Conservation (phyloP, 2,329 filamentous ascomycete genomes). For the Fusarium stilboides region DNA sequence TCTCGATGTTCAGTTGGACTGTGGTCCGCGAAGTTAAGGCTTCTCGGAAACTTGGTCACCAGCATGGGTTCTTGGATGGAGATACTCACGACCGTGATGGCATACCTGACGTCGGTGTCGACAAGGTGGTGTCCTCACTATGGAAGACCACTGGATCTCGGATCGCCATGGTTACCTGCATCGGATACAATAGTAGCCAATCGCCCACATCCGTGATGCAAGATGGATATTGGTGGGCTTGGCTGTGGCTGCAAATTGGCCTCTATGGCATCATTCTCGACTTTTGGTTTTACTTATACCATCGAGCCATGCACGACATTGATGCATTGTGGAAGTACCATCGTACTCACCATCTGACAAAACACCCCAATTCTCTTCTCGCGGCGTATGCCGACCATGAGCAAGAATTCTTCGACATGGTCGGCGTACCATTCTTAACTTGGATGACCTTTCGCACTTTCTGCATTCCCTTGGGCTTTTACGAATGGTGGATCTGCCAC, state of each 20-base stretch:
- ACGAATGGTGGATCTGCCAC: constrained; percentile 40
- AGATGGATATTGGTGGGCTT: constrained; percentile 20
- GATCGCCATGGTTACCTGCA: constrained; percentile 17
- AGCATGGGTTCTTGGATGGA: constrained; percentile 23
- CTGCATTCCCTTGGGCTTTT: constrained; percentile 28
- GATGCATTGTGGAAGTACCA: constrained; percentile 35
- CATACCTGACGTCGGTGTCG: constrained; percentile 27
- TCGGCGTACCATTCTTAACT: constrained; percentile 29
- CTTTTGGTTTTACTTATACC: constrained; percentile 39
- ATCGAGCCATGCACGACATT: constrained; percentile 39
- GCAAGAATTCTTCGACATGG: constrained; percentile 41
- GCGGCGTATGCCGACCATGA: constrained; percentile 35
- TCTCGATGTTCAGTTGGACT: constrained; percentile 14
- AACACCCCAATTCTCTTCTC: constrained; percentile 33
- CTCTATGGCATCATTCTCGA: constrained; percentile 35
- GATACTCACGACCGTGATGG: constrained; percentile 31
- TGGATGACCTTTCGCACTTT: constrained; percentile 23
- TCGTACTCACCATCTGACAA: constrained; percentile 35
- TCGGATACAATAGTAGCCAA: constrained; percentile 15
- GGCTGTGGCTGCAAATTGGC: constrained; percentile 31
- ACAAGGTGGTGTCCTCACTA: constrained; percentile 23
- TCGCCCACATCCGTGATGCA: constrained; percentile 6
- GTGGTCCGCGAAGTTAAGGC: constrained; percentile 18
- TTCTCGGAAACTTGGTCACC: constrained; percentile 14
- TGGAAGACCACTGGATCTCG: constrained; percentile 32